Evolutionary conservation across 345 rosid species (phyloP), one percentile per base, ranked within the genome.

Genomic region (Salix udensis): DNA sequence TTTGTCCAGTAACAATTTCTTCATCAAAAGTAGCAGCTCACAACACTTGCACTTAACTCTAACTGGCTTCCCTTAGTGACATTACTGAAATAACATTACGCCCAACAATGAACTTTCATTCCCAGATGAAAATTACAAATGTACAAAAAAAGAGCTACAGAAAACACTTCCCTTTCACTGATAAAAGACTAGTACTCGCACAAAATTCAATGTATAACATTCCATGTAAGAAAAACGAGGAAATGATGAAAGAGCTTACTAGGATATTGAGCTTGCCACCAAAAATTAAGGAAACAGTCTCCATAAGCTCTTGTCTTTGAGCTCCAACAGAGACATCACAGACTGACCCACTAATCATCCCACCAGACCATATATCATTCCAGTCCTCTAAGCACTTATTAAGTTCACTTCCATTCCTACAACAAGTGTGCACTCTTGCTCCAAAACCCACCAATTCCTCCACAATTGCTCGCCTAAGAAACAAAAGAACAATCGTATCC

Each of bases 341-440:
- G 52, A 87, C 80, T 4, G 93, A 87, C 46, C 94, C 98, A 30
- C 80, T 78, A 66, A 90, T 18, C n/a, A 50, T 50, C 58, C 10
- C 88, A 18, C 64, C 73, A 50, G 83, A 85, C 6, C 89, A 90
- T 69, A 76, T 50, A 52, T 30, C 78, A 42, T n/a, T 77, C 94
- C 89, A 91, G 6, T 85, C 89, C 37, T 78, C 55, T 78, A 93
- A 64, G 81, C 86, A 78, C 4, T 78, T 50, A 2, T 79, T 74
- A 0, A 91, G 87, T 86, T 91, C 92, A 15, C 39, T 76, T 77
- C 76, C 87, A 62, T 85, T 87, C 67, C 97, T 85, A 65, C 89
- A 86, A 74, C 97, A 93, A 4, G 93, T 90, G 77, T 91, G 90
- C 65, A 93, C 90, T 75, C 76, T 75, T 61, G 97, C 96, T 70